Conservation (phyloP, 2,329 filamentous ascomycete genomes). For the Zasmidium citrigriseum region DNA sequence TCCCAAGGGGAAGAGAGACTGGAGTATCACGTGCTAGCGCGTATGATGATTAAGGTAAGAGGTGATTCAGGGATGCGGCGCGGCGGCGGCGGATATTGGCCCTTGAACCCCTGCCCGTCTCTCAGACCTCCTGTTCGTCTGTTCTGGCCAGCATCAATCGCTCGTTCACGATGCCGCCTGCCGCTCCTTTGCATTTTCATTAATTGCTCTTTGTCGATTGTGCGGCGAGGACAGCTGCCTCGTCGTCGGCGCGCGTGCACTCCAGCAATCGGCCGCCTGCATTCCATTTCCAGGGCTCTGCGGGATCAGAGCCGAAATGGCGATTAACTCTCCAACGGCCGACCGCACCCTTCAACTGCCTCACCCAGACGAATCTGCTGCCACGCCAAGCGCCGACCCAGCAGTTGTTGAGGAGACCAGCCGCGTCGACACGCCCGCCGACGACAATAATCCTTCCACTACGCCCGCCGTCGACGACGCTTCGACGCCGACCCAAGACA, state of each 20-base stretch:
- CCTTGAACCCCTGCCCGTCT: background rate
- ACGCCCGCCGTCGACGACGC: slow-evolving; percentile 7
- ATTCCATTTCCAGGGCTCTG: background rate
- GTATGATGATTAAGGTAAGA: background rate
- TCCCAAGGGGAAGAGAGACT: no score
- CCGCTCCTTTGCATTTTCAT: background rate
- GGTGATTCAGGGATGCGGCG: background rate
- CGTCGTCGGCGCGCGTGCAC: background rate
- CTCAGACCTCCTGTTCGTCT: background rate
- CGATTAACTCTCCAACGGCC: background rate
- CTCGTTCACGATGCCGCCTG: background rate
- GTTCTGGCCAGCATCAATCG: background rate
- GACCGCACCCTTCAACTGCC: background rate
- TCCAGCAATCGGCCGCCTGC: no score
- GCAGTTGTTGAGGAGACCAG: background rate
- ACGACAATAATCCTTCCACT: background rate
- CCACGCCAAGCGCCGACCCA: background rate
- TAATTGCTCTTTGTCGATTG: background rate
- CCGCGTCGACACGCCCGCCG: background rate
- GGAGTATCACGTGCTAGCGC: background rate
- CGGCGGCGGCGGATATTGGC: background rate
- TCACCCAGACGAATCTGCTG: background rate
- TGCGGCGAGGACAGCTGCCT: background rate
- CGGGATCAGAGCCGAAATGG: background rate
- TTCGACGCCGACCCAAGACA: slow-evolving; percentile 18